Percentiles rank a stretch among this genome's conserved stretches.
Conservation (phyloP, 768 basidiomycete species). For the Porphyrellus cyaneotinctus region DNA sequence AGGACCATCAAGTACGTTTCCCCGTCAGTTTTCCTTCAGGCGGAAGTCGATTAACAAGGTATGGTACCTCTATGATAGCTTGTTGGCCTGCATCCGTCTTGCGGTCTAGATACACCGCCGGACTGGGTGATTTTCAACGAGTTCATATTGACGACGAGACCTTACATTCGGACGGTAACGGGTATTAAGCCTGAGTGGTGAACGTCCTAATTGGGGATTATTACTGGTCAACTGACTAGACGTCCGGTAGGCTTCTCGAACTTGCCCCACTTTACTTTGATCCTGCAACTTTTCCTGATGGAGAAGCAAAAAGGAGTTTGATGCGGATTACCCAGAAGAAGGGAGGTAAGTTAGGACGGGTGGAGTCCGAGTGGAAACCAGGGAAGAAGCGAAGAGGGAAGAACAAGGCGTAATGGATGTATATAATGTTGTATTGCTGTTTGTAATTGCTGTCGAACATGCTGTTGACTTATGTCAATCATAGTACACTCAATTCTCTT, state of each 20-base stretch:
- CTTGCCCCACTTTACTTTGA: constrained; percentile 68
- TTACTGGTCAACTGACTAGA: background rate
- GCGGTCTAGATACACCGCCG: constrained; percentile 80
- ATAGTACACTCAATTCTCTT: too few species aligned
- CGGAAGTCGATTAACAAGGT: background rate
- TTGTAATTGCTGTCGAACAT: too few species aligned
- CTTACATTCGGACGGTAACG: constrained; percentile 90
- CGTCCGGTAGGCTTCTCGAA: constrained; percentile 52
- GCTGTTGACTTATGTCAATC: too few species aligned
- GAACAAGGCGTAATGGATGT: background rate
- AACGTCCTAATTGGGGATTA: constrained; percentile 14
- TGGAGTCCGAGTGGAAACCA: background rate
- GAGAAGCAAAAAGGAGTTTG: constrained; percentile 66
- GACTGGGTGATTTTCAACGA: constrained; percentile 94
- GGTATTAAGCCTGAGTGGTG: constrained; percentile 86
- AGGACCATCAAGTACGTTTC: constrained; percentile 79
- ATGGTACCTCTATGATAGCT: constrained; percentile 13
- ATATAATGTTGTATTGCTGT: too few species aligned
- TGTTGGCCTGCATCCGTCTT: constrained; percentile 63
- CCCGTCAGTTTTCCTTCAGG: background rate
- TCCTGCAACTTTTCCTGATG: constrained; percentile 54
- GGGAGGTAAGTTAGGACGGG: constrained; percentile 35
- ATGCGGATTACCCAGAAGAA: constrained; percentile 52
- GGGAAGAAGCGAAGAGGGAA: background rate
- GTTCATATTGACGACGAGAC: constrained; percentile 86